Base-by-base conservation (phyloP, 306 rosid species). In the Quercus rubra region DNA sequence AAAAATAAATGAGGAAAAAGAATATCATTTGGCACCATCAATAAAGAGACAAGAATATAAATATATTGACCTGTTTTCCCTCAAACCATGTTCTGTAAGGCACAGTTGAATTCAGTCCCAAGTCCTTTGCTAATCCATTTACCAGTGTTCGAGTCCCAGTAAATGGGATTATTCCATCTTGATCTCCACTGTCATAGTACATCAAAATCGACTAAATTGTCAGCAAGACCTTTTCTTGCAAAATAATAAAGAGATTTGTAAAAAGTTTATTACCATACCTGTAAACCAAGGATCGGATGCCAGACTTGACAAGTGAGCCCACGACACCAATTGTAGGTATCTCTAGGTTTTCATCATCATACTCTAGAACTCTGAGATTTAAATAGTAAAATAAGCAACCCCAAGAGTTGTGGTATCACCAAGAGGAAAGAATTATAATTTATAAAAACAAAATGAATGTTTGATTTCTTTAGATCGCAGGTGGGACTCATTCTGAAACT, bases 241-340 rank as follows among this genome's bases (percentile, higher is more conserved):
- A 57, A 8, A n/a, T 57, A 57, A 4, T 59, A 49, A 25, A 4
- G 33, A 21, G 9, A 9, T 61, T 17, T 0, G n/a, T 17, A 14
- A 62, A 12, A 13, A 73, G 6, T 1, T 7, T 10, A 35, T 11
- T 33, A 2, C 15, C 23, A 21, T 35, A 87, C 93, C 91, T 85
- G 84, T 77, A 89, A 55, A 77, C 89, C 5, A 89, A 54, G 76
- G 87, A 88, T 67, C 78, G 76, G 63, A 87, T 55, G 15, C 91
- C 91, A 73, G 89, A 85, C 66, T 66, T 69, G 4, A 80, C 85
- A n/a, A 89, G 86, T 79, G 70, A 56, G 0, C 84, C 91, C 6
- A 89, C 77, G 51, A 85, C 64, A 11, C 58, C 18, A 74, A 85
- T 77, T 5, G 88, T 83, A 55, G 93, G 89, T 61, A 63, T 35